phyloP scores from a whole-genome alignment of 164 flowering plant genomes.

The Piper longum region DNA sequence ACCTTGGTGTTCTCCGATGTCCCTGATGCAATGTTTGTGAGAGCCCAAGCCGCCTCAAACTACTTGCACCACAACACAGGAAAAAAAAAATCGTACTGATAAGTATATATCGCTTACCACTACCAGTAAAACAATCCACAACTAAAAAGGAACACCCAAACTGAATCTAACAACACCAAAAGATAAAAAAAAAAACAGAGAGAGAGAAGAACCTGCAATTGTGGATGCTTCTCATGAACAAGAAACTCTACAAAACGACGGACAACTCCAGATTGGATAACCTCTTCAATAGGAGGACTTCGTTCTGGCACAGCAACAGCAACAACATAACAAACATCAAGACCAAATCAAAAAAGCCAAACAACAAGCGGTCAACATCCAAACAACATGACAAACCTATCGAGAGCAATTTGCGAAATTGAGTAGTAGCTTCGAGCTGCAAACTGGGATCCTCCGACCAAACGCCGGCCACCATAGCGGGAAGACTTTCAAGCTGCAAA shows the following conservation, averaged over 20 bases:
- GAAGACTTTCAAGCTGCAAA: slow-evolving; percentile 51
- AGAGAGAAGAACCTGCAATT: slow-evolving; percentile 37
- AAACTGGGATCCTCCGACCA: slow-evolving; percentile 30
- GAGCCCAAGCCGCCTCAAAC: slow-evolving; percentile 91
- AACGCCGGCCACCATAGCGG: slow-evolving; percentile 57
- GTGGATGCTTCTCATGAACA: slow-evolving; percentile 46
- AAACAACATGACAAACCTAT: slow-evolving; percentile 18
- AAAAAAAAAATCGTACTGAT: neutral
- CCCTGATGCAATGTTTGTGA: slow-evolving; percentile 88
- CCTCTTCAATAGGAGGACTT: slow-evolving; percentile 64
- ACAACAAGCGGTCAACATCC: too few species aligned
- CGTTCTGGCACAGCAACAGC: slow-evolving; percentile 20
- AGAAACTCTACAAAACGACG: slow-evolving; percentile 70
- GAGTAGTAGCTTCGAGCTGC: slow-evolving; percentile 76
- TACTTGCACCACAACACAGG: slow-evolving; percentile 5
- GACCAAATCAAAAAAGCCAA: too few species aligned
- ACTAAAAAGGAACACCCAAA: too few species aligned
- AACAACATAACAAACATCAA: neutral
- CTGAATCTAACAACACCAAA: too few species aligned
- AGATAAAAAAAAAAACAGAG: neutral
- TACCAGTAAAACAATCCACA: neutral
- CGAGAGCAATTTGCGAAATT: slow-evolving; percentile 33
- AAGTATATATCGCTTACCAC: neutral
- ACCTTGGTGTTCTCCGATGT: slow-evolving; percentile 71
- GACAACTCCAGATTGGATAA: slow-evolving; percentile 57